Evolutionary conservation across 352 stramenopile genomes (phyloP).

Genomic region (Globisporangium alternatum): DNA sequence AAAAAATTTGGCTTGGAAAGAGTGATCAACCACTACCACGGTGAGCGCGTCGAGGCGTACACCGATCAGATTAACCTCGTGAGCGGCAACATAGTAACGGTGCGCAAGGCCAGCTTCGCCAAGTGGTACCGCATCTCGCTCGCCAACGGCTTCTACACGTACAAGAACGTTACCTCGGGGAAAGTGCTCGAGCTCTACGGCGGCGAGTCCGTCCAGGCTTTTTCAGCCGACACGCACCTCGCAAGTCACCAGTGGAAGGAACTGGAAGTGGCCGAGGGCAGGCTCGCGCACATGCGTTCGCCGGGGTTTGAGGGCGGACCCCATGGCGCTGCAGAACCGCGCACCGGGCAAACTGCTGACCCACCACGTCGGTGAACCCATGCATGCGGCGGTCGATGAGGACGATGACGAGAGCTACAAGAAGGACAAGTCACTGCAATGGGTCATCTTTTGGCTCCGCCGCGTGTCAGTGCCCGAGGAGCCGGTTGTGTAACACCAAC

Average conservation of each 20-base stretch:
- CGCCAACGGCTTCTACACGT: not conserved
- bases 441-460: not conserved
- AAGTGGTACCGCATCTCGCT: not conserved
- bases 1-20: not conserved
- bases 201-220: not conserved
- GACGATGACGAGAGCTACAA: not conserved
- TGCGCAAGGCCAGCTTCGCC: not conserved
- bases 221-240: not conserved
- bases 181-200: slow-evolving; percentile 2
- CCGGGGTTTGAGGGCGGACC: not conserved
- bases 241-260: slow-evolving; percentile 6
- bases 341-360: not conserved
- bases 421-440: not conserved
- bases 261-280: not conserved
- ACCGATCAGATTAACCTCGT: too few relatives aligned
- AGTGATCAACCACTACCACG: not conserved
- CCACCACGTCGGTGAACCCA: not conserved
- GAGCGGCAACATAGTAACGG: too few relatives aligned
- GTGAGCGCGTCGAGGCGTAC: slow-evolving; percentile 1
- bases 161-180: not conserved
- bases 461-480: not conserved
- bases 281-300: not conserved
- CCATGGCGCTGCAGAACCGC: not conserved
- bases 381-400: not conserved
- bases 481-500: too few relatives aligned